A percentile compares a stretch with the other conserved stretches of the same genome.
Evolutionary conservation across 2,329 filamentous ascomycete genomes (phyloP).

Genomic region (Elsinoe australis): DNA sequence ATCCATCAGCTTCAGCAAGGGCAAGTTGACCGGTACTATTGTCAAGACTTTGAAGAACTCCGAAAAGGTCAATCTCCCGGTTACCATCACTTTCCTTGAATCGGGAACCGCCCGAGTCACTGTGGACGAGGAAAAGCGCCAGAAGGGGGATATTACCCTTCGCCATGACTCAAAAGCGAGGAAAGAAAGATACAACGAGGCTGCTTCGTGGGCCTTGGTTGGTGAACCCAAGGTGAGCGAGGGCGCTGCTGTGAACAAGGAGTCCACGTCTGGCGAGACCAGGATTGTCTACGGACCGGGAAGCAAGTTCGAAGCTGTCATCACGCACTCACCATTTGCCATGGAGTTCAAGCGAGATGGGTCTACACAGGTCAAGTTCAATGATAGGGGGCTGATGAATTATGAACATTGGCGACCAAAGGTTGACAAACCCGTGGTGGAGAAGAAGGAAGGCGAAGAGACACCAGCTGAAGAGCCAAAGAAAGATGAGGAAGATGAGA

Average conservation of each 20-base stretch:
- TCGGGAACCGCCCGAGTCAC: constrained; percentile 81
- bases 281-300: constrained; percentile 69
- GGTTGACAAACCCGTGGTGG: constrained; percentile 59
- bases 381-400: constrained; percentile 83
- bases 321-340: constrained; percentile 73
- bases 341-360: constrained; percentile 84
- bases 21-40: constrained; percentile 71
- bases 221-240: constrained; percentile 69
- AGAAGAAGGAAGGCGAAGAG: constrained; percentile 44
- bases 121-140: constrained; percentile 83
- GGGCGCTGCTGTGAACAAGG: constrained; percentile 58
- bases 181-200: constrained; percentile 93
- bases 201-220: constrained; percentile 75
- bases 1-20: constrained; percentile 68
- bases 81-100: constrained; percentile 81
- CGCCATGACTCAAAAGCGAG: constrained; percentile 74
- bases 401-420: constrained; percentile 93
- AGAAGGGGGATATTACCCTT: constrained; percentile 81
- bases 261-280: constrained; percentile 61
- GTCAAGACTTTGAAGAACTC: constrained; percentile 65
- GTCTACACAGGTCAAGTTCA: constrained; percentile 74
- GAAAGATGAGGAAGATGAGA: constrained; percentile 59
- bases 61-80: constrained; percentile 66
- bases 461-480: constrained; percentile 35
- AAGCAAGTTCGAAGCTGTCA: constrained; percentile 69